These are phyloP conservation scores for Hymenoscyphus fraxineus DNA, from an alignment of 2,329 filamentous ascomycete genomes.

Conservation along the genomic window DNA sequence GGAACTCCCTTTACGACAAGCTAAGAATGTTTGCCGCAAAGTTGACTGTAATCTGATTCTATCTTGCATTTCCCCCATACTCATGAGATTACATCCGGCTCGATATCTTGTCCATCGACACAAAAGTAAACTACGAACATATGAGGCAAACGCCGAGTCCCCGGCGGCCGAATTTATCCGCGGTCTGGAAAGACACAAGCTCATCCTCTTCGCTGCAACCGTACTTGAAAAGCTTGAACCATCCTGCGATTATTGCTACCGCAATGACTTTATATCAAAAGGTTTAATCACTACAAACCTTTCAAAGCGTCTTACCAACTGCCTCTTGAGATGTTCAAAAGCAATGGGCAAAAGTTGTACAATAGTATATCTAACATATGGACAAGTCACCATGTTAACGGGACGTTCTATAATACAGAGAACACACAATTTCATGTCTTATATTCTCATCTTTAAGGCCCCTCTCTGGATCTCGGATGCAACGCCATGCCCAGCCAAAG, in stretches of 20 bases:
- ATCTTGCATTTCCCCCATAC: too few relatives aligned
- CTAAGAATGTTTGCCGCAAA: too few relatives aligned
- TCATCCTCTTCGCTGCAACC: background rate
- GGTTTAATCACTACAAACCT: background rate
- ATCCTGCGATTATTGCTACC: too few relatives aligned
- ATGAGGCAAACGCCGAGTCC: background rate
- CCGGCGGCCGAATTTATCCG: background rate
- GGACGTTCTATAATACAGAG: conserved; percentile 1
- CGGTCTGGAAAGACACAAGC: background rate
- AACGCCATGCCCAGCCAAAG: conserved; percentile 73
- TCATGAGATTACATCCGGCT: too few relatives aligned
- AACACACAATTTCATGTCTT: background rate
- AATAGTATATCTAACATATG: conserved; percentile 1
- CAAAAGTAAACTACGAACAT: too few relatives aligned
- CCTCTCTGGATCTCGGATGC: conserved; percentile 80
- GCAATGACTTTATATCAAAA: background rate
- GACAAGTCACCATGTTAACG: background rate
- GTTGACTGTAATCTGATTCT: too few relatives aligned
- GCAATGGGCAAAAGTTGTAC: background rate
- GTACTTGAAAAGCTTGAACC: background rate
- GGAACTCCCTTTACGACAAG: too few relatives aligned
- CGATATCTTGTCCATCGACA: too few relatives aligned
- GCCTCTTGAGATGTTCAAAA: too few relatives aligned
- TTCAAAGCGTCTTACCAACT: background rate
- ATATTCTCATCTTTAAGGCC: conserved; percentile 39